Conservation (phyloP, 352 stramenopile genomes). For the Pythium aristosporum region DNA sequence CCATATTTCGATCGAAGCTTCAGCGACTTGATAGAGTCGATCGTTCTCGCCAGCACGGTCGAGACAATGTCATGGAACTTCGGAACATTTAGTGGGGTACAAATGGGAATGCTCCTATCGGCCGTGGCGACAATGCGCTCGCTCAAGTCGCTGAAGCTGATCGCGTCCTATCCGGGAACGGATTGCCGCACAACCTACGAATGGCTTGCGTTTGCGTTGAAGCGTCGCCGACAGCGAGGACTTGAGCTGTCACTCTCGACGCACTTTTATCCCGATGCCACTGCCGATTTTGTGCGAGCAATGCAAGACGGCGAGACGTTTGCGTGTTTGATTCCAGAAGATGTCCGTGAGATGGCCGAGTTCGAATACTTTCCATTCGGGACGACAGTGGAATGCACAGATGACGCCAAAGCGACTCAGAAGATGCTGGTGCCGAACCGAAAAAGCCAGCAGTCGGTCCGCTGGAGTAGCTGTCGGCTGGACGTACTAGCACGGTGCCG, state of each 20-base stretch:
- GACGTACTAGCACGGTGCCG: too few species aligned
- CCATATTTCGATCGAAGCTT: too few species aligned
- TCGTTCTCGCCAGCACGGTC: neutral
- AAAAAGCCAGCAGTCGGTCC: too few species aligned
- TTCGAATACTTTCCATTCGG: too few species aligned
- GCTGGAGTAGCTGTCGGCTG: too few species aligned
- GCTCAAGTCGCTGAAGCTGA: neutral
- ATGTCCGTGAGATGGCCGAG: neutral
- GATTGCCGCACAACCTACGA: neutral
- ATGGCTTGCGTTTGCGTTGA: constrained; percentile 6
- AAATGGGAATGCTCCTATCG: too few species aligned
- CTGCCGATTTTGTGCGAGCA: neutral
- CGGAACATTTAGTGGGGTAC: too few species aligned
- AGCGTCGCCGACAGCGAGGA: neutral
- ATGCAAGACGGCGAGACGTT: neutral
- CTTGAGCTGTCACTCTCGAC: neutral
- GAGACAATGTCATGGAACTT: neutral
- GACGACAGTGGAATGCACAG: too few species aligned
- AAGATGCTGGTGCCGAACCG: too few species aligned
- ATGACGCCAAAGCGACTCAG: too few species aligned
- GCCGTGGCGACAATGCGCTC: neutral
- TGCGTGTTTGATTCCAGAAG: neutral
- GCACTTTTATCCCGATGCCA: too few species aligned
- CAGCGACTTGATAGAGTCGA: neutral
- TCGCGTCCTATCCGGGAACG: neutral